These are phyloP conservation scores for Digitaria exilis DNA, from an alignment of 202 grass and related monocot genomes.

Conservation along the genomic window DNA sequence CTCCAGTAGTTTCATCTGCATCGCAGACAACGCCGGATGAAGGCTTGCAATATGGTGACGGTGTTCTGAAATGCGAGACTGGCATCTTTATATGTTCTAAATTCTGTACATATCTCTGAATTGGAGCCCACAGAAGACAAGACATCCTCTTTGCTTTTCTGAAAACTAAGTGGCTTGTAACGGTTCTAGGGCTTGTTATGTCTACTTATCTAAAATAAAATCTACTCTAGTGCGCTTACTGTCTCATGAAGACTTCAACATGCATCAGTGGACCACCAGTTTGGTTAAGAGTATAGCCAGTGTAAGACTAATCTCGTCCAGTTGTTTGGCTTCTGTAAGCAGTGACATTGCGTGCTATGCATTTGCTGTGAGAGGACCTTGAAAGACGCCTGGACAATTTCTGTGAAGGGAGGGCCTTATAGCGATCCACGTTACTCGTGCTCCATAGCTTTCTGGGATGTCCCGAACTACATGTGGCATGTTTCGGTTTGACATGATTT, in stretches of 20 bases:
- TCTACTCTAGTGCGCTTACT: slow-evolving; percentile 14
- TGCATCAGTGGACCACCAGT: background rate
- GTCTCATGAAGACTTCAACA: background rate
- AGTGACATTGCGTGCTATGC: background rate
- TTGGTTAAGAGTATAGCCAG: background rate
- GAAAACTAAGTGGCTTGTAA: slow-evolving; percentile 46
- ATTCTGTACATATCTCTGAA: slow-evolving; percentile 54
- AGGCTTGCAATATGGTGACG: slow-evolving; percentile 19
- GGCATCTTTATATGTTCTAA: slow-evolving; percentile 38
- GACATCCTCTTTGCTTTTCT: slow-evolving; percentile 34
- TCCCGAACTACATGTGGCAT: background rate
- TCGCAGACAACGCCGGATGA: slow-evolving; percentile 29
- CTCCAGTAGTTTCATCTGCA: slow-evolving; percentile 18
- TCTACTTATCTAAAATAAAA: slow-evolving; percentile 49
- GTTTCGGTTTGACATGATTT: background rate
- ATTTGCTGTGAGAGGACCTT: background rate
- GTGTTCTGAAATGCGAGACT: slow-evolving; percentile 29
- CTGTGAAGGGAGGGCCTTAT: background rate
- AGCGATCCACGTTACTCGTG: no score
- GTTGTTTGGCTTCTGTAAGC: slow-evolving; percentile 18
- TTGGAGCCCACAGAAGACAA: slow-evolving; percentile 26
- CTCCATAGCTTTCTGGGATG: background rate
- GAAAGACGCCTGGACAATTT: background rate
- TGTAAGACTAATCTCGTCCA: slow-evolving; percentile 5
- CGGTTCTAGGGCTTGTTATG: slow-evolving; percentile 13